Evolutionary conservation across 352 stramenopile species (phyloP).

Genomic region (Phytophthora pistaciae): DNA sequence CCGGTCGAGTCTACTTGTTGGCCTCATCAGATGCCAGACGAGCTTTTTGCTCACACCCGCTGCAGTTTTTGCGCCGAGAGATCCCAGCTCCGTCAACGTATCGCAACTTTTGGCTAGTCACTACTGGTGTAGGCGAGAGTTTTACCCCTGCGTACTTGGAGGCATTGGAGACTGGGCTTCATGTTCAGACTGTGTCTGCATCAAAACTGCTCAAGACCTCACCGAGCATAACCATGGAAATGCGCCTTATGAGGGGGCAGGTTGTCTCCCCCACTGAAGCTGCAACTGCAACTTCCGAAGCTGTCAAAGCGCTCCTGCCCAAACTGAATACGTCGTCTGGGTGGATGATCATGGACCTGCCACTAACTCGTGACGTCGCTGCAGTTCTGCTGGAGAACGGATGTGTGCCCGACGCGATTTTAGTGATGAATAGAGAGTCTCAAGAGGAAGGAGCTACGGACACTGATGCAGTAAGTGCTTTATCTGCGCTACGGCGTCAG

Average conservation of each 20-base stretch:
- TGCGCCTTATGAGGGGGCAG: conserved; percentile 51
- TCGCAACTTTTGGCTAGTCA: conserved; percentile 56
- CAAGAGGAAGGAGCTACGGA: conserved; percentile 17
- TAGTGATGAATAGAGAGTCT: conserved; percentile 52
- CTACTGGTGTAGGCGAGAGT: conserved; percentile 21
- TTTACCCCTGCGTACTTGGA: conserved; percentile 29
- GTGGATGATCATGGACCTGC: conserved; percentile 71
- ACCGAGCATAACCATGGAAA: conserved; percentile 42
- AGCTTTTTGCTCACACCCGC: conserved; percentile 50
- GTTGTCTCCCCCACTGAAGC: conserved; percentile 30
- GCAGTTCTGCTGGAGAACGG: conserved; percentile 44
- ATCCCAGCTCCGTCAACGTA: conserved; percentile 30
- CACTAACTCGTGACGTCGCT: conserved; percentile 44
- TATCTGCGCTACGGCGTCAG: conserved; percentile 34
- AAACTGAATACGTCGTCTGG: conserved; percentile 12
- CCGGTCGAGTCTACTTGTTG: conserved; percentile 64
- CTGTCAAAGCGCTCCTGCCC: conserved; percentile 22
- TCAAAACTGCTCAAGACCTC: conserved; percentile 37
- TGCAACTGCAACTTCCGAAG: conserved; percentile 33
- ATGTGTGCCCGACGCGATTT: conserved; percentile 62
- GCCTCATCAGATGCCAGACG: conserved; percentile 41
- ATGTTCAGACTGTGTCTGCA: conserved; percentile 34
- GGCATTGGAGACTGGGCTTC: conserved; percentile 26
- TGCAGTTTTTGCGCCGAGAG: conserved; percentile 52
- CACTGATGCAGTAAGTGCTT: neutral